Conservation (phyloP, 192 early-diverging fungal species). For the Chytriomyces sp. region DNA sequence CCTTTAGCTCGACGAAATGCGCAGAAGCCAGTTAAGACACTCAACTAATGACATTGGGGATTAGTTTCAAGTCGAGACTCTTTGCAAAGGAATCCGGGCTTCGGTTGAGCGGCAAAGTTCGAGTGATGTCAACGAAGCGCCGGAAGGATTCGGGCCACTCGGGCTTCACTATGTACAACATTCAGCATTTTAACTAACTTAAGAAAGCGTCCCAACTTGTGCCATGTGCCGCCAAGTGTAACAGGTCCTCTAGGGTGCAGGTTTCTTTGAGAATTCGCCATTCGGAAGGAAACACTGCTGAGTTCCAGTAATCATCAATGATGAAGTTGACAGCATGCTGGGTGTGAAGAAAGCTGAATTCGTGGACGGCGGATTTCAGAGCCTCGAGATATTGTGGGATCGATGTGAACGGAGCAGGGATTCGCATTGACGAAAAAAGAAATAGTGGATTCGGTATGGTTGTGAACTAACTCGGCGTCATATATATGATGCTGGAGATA, state of each 20-base stretch:
- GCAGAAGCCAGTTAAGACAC: neutral
- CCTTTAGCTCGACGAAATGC: neutral
- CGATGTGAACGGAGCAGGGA: neutral
- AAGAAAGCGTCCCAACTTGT: neutral
- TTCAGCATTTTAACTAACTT: too few relatives aligned
- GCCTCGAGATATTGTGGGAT: neutral
- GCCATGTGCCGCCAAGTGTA: conserved; percentile 33
- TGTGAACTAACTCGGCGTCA: too few relatives aligned
- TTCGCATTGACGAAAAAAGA: neutral
- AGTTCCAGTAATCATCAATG: conserved; percentile 37
- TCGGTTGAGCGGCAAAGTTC: neutral
- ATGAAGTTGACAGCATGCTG: conserved; percentile 48
- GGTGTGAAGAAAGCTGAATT: conserved; percentile 1
- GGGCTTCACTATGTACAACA: conserved; percentile 1
- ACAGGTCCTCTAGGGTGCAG: conserved; percentile 23
- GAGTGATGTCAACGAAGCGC: neutral
- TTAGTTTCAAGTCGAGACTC: neutral
- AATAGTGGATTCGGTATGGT: too few relatives aligned
- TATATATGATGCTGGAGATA: too few relatives aligned
- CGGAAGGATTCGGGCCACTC: conserved; percentile 17
- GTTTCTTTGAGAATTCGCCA: conserved; percentile 27
- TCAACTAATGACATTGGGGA: neutral
- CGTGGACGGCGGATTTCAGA: neutral
- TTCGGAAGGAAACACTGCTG: conserved; percentile 29
- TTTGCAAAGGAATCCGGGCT: neutral